Evolutionary conservation across 192 early-diverging fungal species (phyloP), one percentile per base, ranked within the genome.

Genomic region (Entomortierella lignicola): DNA sequence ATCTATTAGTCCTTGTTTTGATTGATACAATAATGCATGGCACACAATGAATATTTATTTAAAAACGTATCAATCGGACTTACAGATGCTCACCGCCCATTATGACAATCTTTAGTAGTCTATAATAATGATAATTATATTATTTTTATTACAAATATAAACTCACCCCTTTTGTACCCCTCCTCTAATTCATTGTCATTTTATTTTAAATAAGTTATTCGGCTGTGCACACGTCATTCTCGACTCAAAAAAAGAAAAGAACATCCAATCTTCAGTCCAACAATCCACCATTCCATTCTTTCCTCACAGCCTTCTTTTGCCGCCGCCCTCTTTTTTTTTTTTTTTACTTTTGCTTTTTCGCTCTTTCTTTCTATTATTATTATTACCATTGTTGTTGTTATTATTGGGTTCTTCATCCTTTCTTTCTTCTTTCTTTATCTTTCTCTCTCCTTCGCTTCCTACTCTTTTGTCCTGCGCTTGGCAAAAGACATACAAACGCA

Each of bases 161-260:
- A 47, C 44, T 20, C 44, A 47, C 44, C 44, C 44, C 44, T 47
- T 47, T 47, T 47, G 44, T 11, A 47, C 44, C 52, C 52, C n/a
- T 23, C 23, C 52, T 5, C 52, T n/a, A n/a, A n/a, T n/a, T n/a
- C n/a, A n/a, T n/a, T n/a, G n/a, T n/a, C 8, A 34, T 26, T 30
- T 27, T 11, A 63, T 66, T n/a, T 1, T 21, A 32, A 21, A 17
- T 26, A 10, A 4, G 52, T 71, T 62, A 71, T 43, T 71, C 57
- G 69, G 69, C 69, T 63, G 69, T 71, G 69, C 53, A 54, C 1
- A 54, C 48, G 34, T 69, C 58, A 52, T 42, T 11, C 37, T 5
- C 17, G 27, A 34, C 52, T 54, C 52, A 54, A 47, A 47, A 47
- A 47, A 47, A 47, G 60, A 47, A 47, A 47, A 47, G 43, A 15